phyloP scores from a whole-genome alignment of 495 filamentous ascomycete species.

The Xylaria sp. region DNA sequence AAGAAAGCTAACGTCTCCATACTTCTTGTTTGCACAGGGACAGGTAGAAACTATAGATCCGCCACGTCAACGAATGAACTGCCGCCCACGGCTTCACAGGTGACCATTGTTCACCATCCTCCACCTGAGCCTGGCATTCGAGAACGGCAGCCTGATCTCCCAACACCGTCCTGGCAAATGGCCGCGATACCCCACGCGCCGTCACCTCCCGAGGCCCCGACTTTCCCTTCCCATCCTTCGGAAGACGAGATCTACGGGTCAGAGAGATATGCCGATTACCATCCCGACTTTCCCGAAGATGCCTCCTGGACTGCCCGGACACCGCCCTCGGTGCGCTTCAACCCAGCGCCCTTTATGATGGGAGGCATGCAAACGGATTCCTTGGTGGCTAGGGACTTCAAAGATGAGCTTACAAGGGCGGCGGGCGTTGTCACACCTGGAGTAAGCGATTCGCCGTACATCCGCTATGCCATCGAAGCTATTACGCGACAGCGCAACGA shows the following conservation, averaged over 20 bases:
- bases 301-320: slow-evolving; percentile 34
- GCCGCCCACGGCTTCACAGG: slow-evolving; percentile 28
- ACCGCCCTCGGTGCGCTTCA: slow-evolving; percentile 38
- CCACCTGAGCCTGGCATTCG: slow-evolving; percentile 21
- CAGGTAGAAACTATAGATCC: slow-evolving; percentile 3
- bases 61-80: slow-evolving; percentile 4
- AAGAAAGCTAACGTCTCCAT: slow-evolving; percentile 23
- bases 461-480: slow-evolving; percentile 57
- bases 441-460: slow-evolving; percentile 55
- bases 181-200: slow-evolving; percentile 44
- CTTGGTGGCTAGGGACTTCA: slow-evolving; percentile 45
- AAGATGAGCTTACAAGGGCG: slow-evolving; percentile 50
- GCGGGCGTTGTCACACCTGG: slow-evolving; percentile 56
- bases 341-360: slow-evolving; percentile 44
- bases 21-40: slow-evolving; percentile 13
- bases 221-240: slow-evolving; percentile 43
- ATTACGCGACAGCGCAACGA: slow-evolving; percentile 46
- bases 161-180: slow-evolving; percentile 33
- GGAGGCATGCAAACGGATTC: slow-evolving; percentile 39
- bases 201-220: slow-evolving; percentile 39
- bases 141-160: slow-evolving; percentile 10
- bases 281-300: slow-evolving; percentile 24
- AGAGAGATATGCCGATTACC: slow-evolving; percentile 42
- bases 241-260: slow-evolving; percentile 46
- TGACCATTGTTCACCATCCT: slow-evolving; percentile 32